Conservation (phyloP, 306 rosid species). For the Quercus dentata region DNA sequence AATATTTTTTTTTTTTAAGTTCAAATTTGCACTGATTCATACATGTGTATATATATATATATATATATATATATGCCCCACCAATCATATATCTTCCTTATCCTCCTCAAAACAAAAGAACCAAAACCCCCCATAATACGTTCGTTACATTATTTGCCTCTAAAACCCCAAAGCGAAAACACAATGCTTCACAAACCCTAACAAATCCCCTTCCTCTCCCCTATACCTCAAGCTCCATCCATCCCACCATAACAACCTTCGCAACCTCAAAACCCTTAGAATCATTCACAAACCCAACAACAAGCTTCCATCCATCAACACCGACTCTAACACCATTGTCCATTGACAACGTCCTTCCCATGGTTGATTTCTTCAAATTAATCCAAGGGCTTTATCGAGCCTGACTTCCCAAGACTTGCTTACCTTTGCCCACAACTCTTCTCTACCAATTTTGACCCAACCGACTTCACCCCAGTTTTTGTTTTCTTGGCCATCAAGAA, state of each 20-base stretch:
- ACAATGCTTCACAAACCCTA: slow-evolving; percentile 12
- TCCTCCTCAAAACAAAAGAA: not conserved
- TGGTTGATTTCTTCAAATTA: slow-evolving; percentile 52
- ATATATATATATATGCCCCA: not conserved
- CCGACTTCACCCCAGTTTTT: slow-evolving; percentile 58
- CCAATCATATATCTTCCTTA: not conserved
- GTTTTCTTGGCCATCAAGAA: slow-evolving; percentile 38
- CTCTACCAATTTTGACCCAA: slow-evolving; percentile 37
- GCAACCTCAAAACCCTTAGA: slow-evolving; percentile 61
- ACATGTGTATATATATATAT: no score
- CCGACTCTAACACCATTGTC: slow-evolving; percentile 49
- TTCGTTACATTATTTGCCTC: not conserved
- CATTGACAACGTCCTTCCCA: slow-evolving; percentile 34
- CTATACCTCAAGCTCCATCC: slow-evolving; percentile 66
- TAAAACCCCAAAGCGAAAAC: not conserved
- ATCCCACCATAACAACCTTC: slow-evolving; percentile 63
- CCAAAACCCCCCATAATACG: not conserved
- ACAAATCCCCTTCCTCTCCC: not conserved
- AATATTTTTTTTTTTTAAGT: no score
- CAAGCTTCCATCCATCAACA: slow-evolving; percentile 39
- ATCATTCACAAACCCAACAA: slow-evolving; percentile 34
- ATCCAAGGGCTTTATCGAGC: slow-evolving; percentile 68
- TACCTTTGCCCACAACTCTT: slow-evolving; percentile 54
- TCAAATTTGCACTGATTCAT: no score
- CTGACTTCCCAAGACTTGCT: slow-evolving; percentile 57